Percentiles rank a stretch among this genome's conserved stretches.
Evolutionary conservation across 192 early-diverging fungal species (phyloP).

Genomic region (Rhizophagus clarus): DNA sequence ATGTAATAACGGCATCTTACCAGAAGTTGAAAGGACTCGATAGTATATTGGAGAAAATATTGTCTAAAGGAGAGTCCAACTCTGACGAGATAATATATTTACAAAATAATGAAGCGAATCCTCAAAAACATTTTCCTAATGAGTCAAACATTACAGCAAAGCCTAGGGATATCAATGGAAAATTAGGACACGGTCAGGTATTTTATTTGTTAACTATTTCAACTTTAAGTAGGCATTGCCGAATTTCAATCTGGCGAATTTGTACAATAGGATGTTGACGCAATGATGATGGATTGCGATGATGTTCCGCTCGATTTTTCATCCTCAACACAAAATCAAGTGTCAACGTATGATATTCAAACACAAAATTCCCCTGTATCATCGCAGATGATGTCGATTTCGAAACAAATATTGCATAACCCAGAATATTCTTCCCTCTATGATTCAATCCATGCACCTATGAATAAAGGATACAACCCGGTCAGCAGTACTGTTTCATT

Average conservation of each 20-base stretch:
- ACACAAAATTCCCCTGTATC: neutral
- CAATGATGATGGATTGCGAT: constrained; percentile 21
- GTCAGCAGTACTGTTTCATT: too few relatives aligned
- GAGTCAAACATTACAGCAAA: neutral
- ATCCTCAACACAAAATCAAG: neutral
- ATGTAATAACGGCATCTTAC: constrained; percentile 14
- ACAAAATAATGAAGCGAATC: neutral
- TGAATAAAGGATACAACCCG: neutral
- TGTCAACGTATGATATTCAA: neutral
- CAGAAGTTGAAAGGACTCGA: constrained; percentile 14
- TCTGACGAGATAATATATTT: neutral
- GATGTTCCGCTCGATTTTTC: neutral
- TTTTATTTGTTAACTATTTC: neutral
- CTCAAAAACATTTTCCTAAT: neutral
- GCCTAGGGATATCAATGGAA: neutral
- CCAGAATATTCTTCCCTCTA: neutral
- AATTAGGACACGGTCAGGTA: neutral
- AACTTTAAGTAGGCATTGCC: neutral
- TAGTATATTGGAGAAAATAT: constrained; percentile 18
- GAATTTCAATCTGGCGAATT: neutral
- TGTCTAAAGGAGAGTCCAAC: neutral
- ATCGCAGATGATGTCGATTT: neutral
- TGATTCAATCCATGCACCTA: neutral
- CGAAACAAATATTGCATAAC: neutral
- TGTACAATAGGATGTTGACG: neutral